Base-by-base conservation (phyloP, 169 alveolate species). In the Plasmodium malariae region DNA sequence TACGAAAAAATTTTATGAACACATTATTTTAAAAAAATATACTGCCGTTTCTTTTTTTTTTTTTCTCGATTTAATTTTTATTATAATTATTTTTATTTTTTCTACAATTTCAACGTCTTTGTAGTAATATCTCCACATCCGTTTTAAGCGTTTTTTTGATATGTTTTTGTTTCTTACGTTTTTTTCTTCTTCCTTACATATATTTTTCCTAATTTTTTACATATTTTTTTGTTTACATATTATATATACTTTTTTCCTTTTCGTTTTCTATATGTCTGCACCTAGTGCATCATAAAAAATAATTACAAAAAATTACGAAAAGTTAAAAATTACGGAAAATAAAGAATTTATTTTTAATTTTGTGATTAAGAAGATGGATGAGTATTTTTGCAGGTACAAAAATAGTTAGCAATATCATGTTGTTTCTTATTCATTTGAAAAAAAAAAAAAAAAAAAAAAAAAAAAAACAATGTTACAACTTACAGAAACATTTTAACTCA, bases 241-340 rank as follows among this genome's bases (percentile, higher is more conserved):
- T 17, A 17, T n/a, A 12, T 34, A 17, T 67, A 1, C 7, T 36
- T 34, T 12, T 32, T 63, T 63, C 26, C 1, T 36, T 11, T 14
- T 54, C 6, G 4, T 63, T 36, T 34, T 36, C 55, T 36, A 34
- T 17, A 32, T 32, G 65, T 24, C 24, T 69, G 80, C 80, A 69
- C 80, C 80, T 69, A 43, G 65, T 69, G 80, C 80, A 69, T 69
- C 43, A 45, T 45, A 45, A 49, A 69, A 26, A 45, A 26, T 24
- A 69, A 43, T 45, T 4, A 67, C 6, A 36, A 19, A 67, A 67
- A 67, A 28, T 7, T 24, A 60, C 19, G 19, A 24, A 60, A 55
- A 2, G 30, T n/a, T 0, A 17, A 55, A 17, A n/a, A n/a, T n/a
- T n/a, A n/a, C n/a, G n/a, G n/a, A n/a, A n/a, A n/a, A n/a, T n/a